phyloP scores from a whole-genome alignment of 768 basidiomycete genomes.

The Pisolithus marmoratus region DNA sequence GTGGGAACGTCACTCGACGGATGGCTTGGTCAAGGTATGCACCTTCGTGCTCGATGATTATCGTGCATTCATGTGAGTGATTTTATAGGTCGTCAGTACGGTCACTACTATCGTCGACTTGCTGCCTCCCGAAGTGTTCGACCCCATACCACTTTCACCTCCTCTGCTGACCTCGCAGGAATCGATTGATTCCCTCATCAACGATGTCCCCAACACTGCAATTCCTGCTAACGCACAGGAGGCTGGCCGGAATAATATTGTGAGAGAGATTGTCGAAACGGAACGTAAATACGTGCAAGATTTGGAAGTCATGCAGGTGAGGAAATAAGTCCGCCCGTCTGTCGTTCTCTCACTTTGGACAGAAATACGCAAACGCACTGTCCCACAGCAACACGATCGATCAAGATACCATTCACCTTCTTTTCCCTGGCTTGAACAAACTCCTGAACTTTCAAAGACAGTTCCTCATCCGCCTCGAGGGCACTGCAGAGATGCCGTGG shows the following conservation, averaged over 20 bases:
- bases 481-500: slow-evolving; percentile 77
- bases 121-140: slow-evolving; percentile 65
- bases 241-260: slow-evolving; percentile 66
- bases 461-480: slow-evolving; percentile 86
- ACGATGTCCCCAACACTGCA: slow-evolving; percentile 35
- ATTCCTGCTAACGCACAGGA: slow-evolving; percentile 54
- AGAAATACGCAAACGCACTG: slow-evolving; percentile 88
- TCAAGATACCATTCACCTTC: slow-evolving; percentile 91
- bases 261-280: slow-evolving; percentile 88
- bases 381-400: slow-evolving; percentile 81
- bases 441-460: slow-evolving; percentile 94
- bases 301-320: slow-evolving; percentile 91
- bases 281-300: slow-evolving; percentile 97
- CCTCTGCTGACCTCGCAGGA: slow-evolving; percentile 49
- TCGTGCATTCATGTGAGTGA: slow-evolving; percentile 1
- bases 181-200: slow-evolving; percentile 51
- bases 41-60: not conserved
- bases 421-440: slow-evolving; percentile 93
- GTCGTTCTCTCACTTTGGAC: slow-evolving; percentile 13
- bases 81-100: slow-evolving; percentile 75
- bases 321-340: slow-evolving; percentile 18
- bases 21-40: slow-evolving; percentile 89
- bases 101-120: slow-evolving; percentile 78
- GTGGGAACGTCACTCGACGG: slow-evolving; percentile 85
- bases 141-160: slow-evolving; percentile 55